phyloP scores from a whole-genome alignment of 164 flowering plant genomes.

The Platanus orientalis region DNA sequence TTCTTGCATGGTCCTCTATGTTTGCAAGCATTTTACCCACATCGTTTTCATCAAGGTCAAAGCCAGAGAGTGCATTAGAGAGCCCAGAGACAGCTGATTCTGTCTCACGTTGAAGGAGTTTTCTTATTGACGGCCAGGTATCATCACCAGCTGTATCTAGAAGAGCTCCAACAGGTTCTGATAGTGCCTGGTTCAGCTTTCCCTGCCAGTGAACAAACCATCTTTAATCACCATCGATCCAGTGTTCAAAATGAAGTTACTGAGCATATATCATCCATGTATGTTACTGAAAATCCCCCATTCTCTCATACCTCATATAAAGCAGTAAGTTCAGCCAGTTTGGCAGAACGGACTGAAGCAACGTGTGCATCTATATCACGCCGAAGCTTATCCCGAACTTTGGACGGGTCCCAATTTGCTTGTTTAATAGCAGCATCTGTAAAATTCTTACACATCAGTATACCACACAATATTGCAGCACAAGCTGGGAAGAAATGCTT shows the following conservation, averaged over 20 bases:
- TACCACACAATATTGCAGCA: not conserved
- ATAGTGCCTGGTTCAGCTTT: slow-evolving; percentile 67
- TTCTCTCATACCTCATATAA: slow-evolving; percentile 58
- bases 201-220: slow-evolving; percentile 33
- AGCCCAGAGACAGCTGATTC: slow-evolving; percentile 68
- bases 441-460: slow-evolving; percentile 10
- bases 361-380: slow-evolving; percentile 93
- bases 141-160: slow-evolving; percentile 74
- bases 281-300: not conserved
- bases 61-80: slow-evolving; percentile 70
- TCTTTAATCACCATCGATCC: not conserved
- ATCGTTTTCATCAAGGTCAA: slow-evolving; percentile 69
- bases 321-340: slow-evolving; percentile 67
- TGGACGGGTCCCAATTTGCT: slow-evolving; percentile 82
- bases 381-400: slow-evolving; percentile 68
- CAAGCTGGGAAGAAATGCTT: not conserved
- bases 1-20: slow-evolving; percentile 63
- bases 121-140: slow-evolving; percentile 94
- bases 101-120: slow-evolving; percentile 71
- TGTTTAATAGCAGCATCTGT: slow-evolving; percentile 60
- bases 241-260: not conserved
- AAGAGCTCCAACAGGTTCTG: slow-evolving; percentile 89
- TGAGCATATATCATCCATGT: not conserved
- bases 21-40: slow-evolving; percentile 51
- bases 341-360: slow-evolving; percentile 64